Conservation (phyloP, 2,329 filamentous ascomycete species). For the Colletotrichum melonis region DNA sequence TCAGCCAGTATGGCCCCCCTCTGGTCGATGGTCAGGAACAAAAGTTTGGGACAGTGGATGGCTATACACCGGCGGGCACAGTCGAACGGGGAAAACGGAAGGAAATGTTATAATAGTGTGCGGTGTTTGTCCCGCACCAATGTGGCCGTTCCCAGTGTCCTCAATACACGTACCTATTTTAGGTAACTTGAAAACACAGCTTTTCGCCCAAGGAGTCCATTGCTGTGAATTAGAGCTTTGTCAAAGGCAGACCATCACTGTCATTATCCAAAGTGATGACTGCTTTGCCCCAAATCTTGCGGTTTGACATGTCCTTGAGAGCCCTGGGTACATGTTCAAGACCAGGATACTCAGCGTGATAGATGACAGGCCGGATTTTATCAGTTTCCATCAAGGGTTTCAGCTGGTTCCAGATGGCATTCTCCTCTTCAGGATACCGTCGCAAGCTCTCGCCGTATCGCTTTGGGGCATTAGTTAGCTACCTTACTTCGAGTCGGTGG, state of each 20-base stretch:
- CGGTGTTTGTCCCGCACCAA: not conserved
- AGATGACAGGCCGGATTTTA: conserved; percentile 62
- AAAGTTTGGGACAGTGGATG: conserved; percentile 27
- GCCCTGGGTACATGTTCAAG: conserved; percentile 61
- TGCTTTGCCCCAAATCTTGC: conserved; percentile 67
- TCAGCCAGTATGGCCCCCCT: not conserved
- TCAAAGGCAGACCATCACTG: not conserved
- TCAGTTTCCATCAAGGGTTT: conserved; percentile 58
- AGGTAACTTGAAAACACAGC: not conserved
- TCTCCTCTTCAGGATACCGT: conserved; percentile 57
- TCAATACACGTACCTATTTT: not conserved
- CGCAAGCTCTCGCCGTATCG: conserved; percentile 68
- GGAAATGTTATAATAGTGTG: conserved; percentile 21
- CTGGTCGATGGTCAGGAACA: conserved; percentile 15
- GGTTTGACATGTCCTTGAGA: conserved; percentile 59
- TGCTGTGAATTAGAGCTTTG: conserved; percentile 8
- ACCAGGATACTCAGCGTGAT: conserved; percentile 58
- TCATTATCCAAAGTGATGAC: conserved; percentile 55
- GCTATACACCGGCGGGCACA: conserved; percentile 29
- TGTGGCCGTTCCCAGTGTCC: not conserved
- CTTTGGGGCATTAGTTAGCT: conserved; percentile 41
- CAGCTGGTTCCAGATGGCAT: conserved; percentile 63
- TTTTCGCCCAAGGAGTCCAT: no score
- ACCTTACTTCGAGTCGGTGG: not conserved
- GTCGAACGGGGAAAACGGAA: conserved; percentile 11